A percentile compares a stretch with the other conserved stretches of the same genome.
Conservation (phyloP, 2,329 filamentous ascomycete genomes). For the Colletotrichum karsti region DNA sequence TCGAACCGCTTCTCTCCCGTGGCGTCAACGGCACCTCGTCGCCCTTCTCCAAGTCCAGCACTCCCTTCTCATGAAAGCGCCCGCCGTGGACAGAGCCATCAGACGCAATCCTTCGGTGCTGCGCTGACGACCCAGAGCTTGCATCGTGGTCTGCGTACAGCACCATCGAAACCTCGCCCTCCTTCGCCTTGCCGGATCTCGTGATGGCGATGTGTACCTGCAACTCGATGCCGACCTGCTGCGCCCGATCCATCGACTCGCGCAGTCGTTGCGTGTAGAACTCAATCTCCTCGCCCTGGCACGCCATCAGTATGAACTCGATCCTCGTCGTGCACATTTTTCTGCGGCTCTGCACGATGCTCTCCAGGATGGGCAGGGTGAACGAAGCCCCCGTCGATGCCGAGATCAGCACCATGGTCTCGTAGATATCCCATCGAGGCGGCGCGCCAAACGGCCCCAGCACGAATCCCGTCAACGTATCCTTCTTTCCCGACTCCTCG, state of each 20-base stretch:
- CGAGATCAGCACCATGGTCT: constrained; percentile 67
- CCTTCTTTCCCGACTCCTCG: constrained; percentile 1
- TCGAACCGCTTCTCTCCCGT: constrained; percentile 1
- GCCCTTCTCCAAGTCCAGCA: constrained; percentile 13
- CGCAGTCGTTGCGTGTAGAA: constrained; percentile 63
- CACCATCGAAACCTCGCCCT: constrained; percentile 32
- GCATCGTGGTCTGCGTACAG: constrained; percentile 27
- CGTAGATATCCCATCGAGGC: constrained; percentile 65
- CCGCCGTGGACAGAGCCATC: not conserved
- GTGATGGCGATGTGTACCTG: constrained; percentile 65
- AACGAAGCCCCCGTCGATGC: constrained; percentile 72
- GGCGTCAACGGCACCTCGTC: constrained; percentile 33
- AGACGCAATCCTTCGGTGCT: constrained; percentile 3
- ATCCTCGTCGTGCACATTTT: constrained; percentile 60
- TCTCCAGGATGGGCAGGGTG: constrained; percentile 67
- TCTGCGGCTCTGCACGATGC: constrained; percentile 50
- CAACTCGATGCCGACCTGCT: constrained; percentile 56
- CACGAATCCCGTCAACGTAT: constrained; percentile 55
- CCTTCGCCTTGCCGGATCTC: constrained; percentile 36
- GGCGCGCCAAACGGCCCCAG: constrained; percentile 65
- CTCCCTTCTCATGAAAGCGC: constrained; percentile 1
- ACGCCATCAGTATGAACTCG: constrained; percentile 61
- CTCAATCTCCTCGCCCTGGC: constrained; percentile 59
- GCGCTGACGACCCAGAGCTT: not conserved
- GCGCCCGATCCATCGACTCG: constrained; percentile 51